Base-by-base conservation (phyloP, 2,329 filamentous ascomycete genomes). In the Dactylellina leptospora region DNA sequence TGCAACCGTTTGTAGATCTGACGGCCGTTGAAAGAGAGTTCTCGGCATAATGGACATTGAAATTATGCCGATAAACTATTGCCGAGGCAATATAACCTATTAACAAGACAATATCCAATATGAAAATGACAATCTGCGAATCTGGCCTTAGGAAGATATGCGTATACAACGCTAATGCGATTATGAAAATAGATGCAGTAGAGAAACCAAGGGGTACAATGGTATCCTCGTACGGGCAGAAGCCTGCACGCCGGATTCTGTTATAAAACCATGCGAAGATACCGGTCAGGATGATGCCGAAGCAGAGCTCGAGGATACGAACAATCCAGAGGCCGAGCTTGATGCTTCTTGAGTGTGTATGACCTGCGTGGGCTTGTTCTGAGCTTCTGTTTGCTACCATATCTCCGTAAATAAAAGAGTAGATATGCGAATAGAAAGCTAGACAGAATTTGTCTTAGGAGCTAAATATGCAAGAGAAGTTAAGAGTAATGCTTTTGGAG, bases 201-300 rank as follows among this genome's bases (percentile, higher is more conserved):
- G 75, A 74, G 73, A 75, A 56, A 23, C 71, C 60, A 40, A 75
- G 68, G 6, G 75, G 71, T 3, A 58, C 45, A 9, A 63, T 53
- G 9, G 40, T 51, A 11, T 28, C 44, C 11, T 73, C 48, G 40
- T 23, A 45, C 5, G 27, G 54, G 36, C 23, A 58, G 25, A 47
- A 53, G 10, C 58, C 50, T 16, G 69, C 71, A 8, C 60, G 68
- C 3, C 58, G 63, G 50, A 74, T 59, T 48, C 61, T 50, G 28
- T 74, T n/a, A 30, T 76, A 71, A 54, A 75, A 71, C 61, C 75
- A 77, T 22, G 74, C 58, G 22, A 74, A 68, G 28, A 71, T 51
- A 16, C 75, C 75, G 11, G 75, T 60, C 23, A 77, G 74, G 47
- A 74, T 74, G 22, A 76, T 40, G 30, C 68, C 71, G 58, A 76